Percentiles rank a stretch among this genome's conserved stretches.
These are phyloP conservation scores for Boechera divaricarpa DNA, from an alignment of 345 rosid genomes.

Conservation along the genomic window DNA sequence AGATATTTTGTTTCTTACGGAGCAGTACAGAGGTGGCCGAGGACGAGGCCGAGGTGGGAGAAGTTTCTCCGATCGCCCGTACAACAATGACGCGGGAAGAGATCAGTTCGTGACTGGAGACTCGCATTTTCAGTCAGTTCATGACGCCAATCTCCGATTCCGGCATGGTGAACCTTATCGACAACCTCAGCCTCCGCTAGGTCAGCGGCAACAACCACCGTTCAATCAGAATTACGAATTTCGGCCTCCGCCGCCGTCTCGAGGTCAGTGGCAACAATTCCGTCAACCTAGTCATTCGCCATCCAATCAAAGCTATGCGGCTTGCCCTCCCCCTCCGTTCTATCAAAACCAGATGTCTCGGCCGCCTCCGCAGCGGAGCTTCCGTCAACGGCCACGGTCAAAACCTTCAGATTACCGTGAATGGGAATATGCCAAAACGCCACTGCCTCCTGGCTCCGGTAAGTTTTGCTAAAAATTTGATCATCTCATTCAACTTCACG, in stretches of 20 bases:
- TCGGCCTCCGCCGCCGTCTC: constrained; percentile 37
- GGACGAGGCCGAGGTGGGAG: constrained; percentile 56
- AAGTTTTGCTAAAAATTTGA: constrained; percentile 19
- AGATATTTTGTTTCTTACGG: constrained; percentile 7
- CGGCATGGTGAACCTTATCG: constrained; percentile 41
- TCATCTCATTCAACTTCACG: not conserved
- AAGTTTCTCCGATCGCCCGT: constrained; percentile 61
- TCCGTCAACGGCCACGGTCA: constrained; percentile 50
- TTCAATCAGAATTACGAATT: constrained; percentile 34
- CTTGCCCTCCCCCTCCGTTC: constrained; percentile 48
- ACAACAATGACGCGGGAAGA: constrained; percentile 46
- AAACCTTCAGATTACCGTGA: constrained; percentile 70
- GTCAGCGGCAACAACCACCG: constrained; percentile 29
- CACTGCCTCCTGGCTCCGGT: constrained; percentile 68
- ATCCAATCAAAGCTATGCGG: constrained; percentile 34
- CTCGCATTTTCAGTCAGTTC: constrained; percentile 55
- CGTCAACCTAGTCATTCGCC: constrained; percentile 43
- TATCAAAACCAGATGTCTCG: constrained; percentile 54
- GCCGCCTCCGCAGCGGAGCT: constrained; percentile 51
- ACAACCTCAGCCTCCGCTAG: constrained; percentile 9
- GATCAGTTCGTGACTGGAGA: constrained; percentile 51
- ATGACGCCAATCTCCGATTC: constrained; percentile 51
- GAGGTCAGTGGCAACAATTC: constrained; percentile 42
- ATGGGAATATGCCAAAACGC: constrained; percentile 72
- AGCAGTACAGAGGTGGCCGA: constrained; percentile 70